Conservation (phyloP, 2,329 filamentous ascomycete species). For the Aaosphaeria arxii region DNA sequence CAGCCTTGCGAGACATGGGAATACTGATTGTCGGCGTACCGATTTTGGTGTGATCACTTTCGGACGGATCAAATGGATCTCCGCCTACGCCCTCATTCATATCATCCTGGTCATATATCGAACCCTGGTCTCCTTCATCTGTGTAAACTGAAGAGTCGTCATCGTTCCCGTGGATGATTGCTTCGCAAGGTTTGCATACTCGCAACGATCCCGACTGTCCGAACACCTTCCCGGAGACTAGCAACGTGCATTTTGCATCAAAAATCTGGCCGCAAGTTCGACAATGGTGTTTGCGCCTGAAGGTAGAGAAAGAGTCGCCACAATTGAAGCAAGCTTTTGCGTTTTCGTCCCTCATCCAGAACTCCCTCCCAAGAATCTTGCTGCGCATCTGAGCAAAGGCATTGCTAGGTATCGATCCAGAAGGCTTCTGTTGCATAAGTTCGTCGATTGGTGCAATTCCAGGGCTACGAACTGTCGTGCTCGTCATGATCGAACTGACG, state of each 20-base stretch:
- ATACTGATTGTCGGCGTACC: constrained; percentile 62
- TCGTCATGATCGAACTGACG: constrained; percentile 35
- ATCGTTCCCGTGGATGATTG: constrained; percentile 84
- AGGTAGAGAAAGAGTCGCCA: constrained; percentile 85
- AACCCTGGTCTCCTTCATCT: constrained; percentile 67
- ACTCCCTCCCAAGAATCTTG: constrained; percentile 88
- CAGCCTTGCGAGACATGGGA: constrained; percentile 61
- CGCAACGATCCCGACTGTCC: constrained; percentile 80
- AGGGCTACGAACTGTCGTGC: constrained; percentile 30
- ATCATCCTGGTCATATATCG: constrained; percentile 48
- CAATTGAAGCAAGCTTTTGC: constrained; percentile 97
- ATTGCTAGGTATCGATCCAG: constrained; percentile 39
- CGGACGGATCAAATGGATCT: constrained; percentile 22
- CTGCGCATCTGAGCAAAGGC: constrained; percentile 65
- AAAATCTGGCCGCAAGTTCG: constrained; percentile 97
- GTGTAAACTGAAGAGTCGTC: constrained; percentile 92
- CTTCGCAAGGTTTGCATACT: constrained; percentile 89
- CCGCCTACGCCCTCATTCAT: constrained; percentile 16
- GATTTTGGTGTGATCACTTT: constrained; percentile 42
- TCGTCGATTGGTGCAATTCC: constrained; percentile 30
- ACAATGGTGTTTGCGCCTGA: constrained; percentile 94
- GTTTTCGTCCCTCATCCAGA: constrained; percentile 99
- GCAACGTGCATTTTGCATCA: constrained; percentile 89
- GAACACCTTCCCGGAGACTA: constrained; percentile 85
- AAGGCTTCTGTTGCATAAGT: constrained; percentile 22